Base-by-base conservation (phyloP, 2,329 filamentous ascomycete genomes). In the Colletotrichum sp. region DNA sequence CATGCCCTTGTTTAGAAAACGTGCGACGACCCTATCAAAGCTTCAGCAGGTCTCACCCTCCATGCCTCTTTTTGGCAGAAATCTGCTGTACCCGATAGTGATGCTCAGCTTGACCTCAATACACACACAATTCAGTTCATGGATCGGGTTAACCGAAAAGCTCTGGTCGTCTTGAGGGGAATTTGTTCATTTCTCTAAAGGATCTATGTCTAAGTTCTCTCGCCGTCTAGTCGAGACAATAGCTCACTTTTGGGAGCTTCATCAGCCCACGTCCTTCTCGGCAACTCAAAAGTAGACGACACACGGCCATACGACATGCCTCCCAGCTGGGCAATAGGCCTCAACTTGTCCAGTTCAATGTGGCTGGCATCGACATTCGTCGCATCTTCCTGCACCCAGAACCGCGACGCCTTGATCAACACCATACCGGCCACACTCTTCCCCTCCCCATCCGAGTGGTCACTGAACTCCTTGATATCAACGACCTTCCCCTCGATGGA, bases 311-410 rank as follows among this genome's bases (percentile, higher is more conserved):
- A 98, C 0, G 93, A 94, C 79, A 98, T 97, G 2, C 96, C 96
- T 28, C 96, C 96, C 28, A 98, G 80, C 55, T 96, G 91, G 75
- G 91, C 91, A 18, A 98, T 89, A 0, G 96, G 95, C 76, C 91
- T 91, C 74, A 98, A 84, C 12, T 97, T 88, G 85, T 93, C 59
- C 6, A 58, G 7, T 82, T 97, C 94, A 73, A 98, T 87, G 56
- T 94, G 80, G 78, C 92, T 95, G 80, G 88, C 89, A 7, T 95
- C 93, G 81, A 94, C 91, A 79, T 97, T 94, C 74, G 98, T 87
- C 4, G 95, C 95, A 85, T 98, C 96, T 81, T 97, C 95, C 68
- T 96, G 87, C 2, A 92, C 95, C 95, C 96, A 98, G 82, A 98
- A 98, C 32, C 93, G 89, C 34, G 94, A 92, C 1, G 95, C 96